phyloP scores from a whole-genome alignment of 441 rosid species.

The Erysimum cheiri region DNA sequence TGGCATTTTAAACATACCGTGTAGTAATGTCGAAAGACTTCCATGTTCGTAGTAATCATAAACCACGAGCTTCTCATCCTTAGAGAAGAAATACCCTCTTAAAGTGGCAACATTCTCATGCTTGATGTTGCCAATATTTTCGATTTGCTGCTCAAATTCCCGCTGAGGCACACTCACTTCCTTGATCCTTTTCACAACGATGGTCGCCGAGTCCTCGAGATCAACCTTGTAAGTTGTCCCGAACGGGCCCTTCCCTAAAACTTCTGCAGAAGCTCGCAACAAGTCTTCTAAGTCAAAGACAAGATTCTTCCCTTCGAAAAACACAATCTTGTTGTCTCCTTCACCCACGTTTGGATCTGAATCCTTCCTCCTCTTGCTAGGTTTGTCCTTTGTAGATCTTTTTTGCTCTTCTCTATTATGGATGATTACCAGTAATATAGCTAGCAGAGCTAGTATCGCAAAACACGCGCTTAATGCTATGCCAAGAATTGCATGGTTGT shows the following conservation, averaged over 20 bases:
- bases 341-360: constrained; percentile 50
- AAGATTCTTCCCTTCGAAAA: constrained; percentile 72
- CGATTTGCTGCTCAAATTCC: constrained; percentile 93
- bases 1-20: constrained; percentile 53
- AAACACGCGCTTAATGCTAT: constrained; percentile 63
- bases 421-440: constrained; percentile 43
- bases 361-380: constrained; percentile 49
- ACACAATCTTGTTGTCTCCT: constrained; percentile 64
- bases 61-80: constrained; percentile 92
- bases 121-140: constrained; percentile 63
- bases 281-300: constrained; percentile 83
- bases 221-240: constrained; percentile 90
- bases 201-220: constrained; percentile 73
- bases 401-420: constrained; percentile 42
- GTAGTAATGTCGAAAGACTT: constrained; percentile 71
- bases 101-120: constrained; percentile 74
- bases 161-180: constrained; percentile 62
- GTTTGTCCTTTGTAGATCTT: constrained; percentile 53
- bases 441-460: constrained; percentile 50
- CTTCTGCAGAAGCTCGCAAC: constrained; percentile 93
- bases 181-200: constrained; percentile 89
- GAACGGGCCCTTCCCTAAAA: constrained; percentile 81
- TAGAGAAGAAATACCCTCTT: constrained; percentile 85
- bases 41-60: constrained; percentile 69
- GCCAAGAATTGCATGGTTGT: constrained; percentile 62